phyloP scores from a whole-genome alignment of 208 protist species.

The Crithidia fasciculata region DNA sequence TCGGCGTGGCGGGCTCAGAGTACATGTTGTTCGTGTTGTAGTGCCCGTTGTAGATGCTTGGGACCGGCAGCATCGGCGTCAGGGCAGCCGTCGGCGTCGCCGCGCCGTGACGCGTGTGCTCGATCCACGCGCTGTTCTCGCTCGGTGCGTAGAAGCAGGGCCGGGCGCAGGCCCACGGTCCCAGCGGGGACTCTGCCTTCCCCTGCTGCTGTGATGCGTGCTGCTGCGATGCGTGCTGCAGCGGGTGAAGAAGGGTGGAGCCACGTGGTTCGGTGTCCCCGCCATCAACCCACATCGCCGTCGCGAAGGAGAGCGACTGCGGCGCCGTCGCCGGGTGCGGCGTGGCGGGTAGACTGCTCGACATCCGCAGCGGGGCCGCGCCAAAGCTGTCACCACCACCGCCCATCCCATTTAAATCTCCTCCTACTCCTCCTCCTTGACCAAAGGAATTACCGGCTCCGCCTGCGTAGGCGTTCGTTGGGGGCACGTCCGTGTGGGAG shows the following conservation, averaged over 20 bases:
- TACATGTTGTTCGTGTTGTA: neutral
- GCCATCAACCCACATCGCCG: slow-evolving; percentile 10
- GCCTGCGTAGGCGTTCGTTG: neutral
- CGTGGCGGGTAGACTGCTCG: neutral
- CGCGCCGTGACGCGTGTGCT: slow-evolving; percentile 9
- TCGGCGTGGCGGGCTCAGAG: slow-evolving; percentile 24
- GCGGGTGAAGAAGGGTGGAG: slow-evolving; percentile 10
- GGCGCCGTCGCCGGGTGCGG: neutral
- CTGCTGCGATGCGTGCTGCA: neutral
- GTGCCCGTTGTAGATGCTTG: neutral
- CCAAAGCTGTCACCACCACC: neutral
- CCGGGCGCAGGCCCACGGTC: slow-evolving; percentile 5
- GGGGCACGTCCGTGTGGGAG: slow-evolving; percentile 7
- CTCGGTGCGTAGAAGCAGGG: slow-evolving; percentile 25
- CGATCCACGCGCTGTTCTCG: slow-evolving; percentile 29
- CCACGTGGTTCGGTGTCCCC: slow-evolving; percentile 2
- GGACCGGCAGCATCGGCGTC: slow-evolving; percentile 8
- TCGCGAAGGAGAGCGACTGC: slow-evolving; percentile 4
- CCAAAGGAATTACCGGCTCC: slow-evolving; percentile 2
- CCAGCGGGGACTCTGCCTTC: slow-evolving; percentile 1
- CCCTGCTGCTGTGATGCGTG: slow-evolving; percentile 17
- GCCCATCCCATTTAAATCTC: neutral
- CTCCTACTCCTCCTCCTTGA: too few species aligned
- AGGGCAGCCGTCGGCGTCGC: slow-evolving; percentile 12
- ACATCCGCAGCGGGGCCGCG: neutral